phyloP scores from a whole-genome alignment of 2,329 filamentous ascomycete species.

The Plenodomus tracheiphilus region DNA sequence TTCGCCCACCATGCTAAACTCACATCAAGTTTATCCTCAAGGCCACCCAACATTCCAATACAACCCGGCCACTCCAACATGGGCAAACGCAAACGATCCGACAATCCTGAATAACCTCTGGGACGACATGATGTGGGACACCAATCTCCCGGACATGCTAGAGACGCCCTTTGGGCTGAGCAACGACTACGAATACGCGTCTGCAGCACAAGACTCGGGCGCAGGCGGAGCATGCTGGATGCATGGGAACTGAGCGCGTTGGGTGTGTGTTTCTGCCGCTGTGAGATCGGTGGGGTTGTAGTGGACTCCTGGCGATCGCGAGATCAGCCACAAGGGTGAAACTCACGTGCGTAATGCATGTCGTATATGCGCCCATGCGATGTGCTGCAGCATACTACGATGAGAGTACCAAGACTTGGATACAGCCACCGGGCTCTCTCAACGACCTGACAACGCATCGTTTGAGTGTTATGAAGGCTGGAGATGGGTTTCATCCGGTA shows the following conservation, averaged over 20 bases:
- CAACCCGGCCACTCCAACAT: slow-evolving; percentile 30
- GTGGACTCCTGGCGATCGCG: background rate
- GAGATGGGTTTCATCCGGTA: too few relatives aligned
- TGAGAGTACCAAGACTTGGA: background rate
- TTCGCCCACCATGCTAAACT: slow-evolving; percentile 16
- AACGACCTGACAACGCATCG: too few relatives aligned
- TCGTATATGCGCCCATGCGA: background rate
- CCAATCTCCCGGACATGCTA: slow-evolving; percentile 42
- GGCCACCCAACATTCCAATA: slow-evolving; percentile 27
- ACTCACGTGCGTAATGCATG: background rate
- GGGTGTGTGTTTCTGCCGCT: background rate
- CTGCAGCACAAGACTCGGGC: slow-evolving; percentile 38
- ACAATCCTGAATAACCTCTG: slow-evolving; percentile 42
- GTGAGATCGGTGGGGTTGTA: background rate
- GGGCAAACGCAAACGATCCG: slow-evolving; percentile 32
- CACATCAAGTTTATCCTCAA: slow-evolving; percentile 11
- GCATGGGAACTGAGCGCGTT: slow-evolving; percentile 36
- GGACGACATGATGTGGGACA: slow-evolving; percentile 50
- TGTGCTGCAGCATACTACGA: background rate
- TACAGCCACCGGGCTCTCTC: background rate
- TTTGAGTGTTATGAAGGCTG: too few relatives aligned
- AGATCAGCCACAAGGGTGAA: background rate
- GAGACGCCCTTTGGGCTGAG: slow-evolving; percentile 40
- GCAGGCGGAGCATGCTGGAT: slow-evolving; percentile 40
- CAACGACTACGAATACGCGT: slow-evolving; percentile 41